Evolutionary conservation across 1,284 basidiomycete species (phyloP).

Genomic region (Neonothopanus nambi): DNA sequence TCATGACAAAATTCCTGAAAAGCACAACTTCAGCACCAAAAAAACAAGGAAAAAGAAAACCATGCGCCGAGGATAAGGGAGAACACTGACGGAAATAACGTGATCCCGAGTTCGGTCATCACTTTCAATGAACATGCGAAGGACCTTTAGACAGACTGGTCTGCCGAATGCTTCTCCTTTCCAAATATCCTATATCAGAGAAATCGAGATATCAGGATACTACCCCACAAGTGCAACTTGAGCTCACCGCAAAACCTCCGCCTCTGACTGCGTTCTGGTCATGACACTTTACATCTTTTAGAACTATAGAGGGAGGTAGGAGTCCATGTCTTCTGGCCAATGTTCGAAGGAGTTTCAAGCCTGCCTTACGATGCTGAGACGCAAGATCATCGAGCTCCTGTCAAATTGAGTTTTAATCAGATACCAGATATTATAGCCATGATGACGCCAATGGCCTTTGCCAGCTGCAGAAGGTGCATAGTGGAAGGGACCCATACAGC

Average conservation of each 20-base stretch:
- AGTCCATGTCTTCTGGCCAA: slow-evolving; percentile 1
- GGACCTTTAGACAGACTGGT: slow-evolving; percentile 9
- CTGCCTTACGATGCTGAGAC: not conserved
- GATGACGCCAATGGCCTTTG: not conserved
- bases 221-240: not conserved
- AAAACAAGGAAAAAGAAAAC: too few relatives aligned
- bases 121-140: slow-evolving; percentile 4
- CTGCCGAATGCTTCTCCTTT: not conserved
- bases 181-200: slow-evolving; percentile 9
- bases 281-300: not conserved
- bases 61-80: not conserved
- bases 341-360: slow-evolving; percentile 1
- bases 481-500: not conserved
- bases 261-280: not conserved
- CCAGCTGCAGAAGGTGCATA: slow-evolving; percentile 4
- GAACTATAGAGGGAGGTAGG: not conserved
- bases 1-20: slow-evolving; percentile 10
- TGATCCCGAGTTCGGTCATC: too few relatives aligned
- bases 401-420: not conserved
- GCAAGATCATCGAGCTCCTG: slow-evolving; percentile 3
- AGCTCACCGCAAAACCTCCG: not conserved
- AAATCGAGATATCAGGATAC: not conserved
- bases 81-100: not conserved
- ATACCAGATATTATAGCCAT: too few relatives aligned
- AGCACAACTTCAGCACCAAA: not conserved